phyloP scores from a whole-genome alignment of 768 basidiomycete genomes.

The Tylopilus plumbeoviolaceoides region DNA sequence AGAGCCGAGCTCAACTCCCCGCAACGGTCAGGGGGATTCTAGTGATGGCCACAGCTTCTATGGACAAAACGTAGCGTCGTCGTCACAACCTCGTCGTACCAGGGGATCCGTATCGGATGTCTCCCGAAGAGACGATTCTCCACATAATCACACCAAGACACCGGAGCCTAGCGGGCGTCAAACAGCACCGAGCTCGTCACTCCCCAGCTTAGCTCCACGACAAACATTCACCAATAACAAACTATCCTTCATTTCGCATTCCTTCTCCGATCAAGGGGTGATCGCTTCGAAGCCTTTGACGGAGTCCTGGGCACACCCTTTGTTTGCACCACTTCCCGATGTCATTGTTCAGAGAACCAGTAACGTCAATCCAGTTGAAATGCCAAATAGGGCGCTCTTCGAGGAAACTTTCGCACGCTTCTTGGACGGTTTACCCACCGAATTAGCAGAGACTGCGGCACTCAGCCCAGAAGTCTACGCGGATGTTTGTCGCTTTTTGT shows the following conservation, averaged over 20 bases:
- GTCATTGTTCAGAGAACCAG: slow-evolving; percentile 51
- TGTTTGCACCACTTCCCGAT: slow-evolving; percentile 59
- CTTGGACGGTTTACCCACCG: slow-evolving; percentile 45
- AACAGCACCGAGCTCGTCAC: slow-evolving; percentile 16
- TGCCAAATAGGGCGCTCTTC: slow-evolving; percentile 54
- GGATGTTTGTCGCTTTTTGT: slow-evolving; percentile 45
- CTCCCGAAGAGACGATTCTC: slow-evolving; percentile 15
- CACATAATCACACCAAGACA: slow-evolving; percentile 13
- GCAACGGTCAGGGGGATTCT: slow-evolving; percentile 22
- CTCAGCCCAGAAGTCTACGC: slow-evolving; percentile 54
- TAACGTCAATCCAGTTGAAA: slow-evolving; percentile 50
- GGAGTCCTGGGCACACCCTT: slow-evolving; percentile 56
- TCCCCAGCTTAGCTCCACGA: slow-evolving; percentile 22
- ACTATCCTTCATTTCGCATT: slow-evolving; percentile 45
- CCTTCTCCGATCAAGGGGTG: slow-evolving; percentile 37
- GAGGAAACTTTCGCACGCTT: slow-evolving; percentile 49
- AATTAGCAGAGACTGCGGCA: slow-evolving; percentile 57
- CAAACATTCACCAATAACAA: slow-evolving; percentile 22
- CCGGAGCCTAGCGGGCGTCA: slow-evolving; percentile 25
- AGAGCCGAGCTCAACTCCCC: slow-evolving; percentile 16
- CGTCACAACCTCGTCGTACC: slow-evolving; percentile 24
- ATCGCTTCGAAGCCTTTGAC: slow-evolving; percentile 39
- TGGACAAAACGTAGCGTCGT: slow-evolving; percentile 43
- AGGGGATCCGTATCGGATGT: slow-evolving; percentile 24
- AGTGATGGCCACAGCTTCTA: slow-evolving; percentile 41